Conservation (phyloP, 2,329 filamentous ascomycete species). For the Trichophaea hybrida region DNA sequence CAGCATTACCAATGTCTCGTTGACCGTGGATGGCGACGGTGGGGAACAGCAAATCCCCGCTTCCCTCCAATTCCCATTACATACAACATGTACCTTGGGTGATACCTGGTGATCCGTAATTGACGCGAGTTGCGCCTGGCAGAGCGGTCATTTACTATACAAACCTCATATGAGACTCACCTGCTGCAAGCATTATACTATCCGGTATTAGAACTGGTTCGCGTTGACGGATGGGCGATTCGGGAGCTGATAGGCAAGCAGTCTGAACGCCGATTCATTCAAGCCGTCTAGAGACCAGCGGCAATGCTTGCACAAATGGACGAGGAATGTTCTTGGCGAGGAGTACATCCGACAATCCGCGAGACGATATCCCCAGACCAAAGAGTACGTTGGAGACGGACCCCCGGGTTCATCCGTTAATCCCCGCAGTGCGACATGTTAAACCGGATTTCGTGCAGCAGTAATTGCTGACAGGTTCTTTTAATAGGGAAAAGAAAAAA, state of each 20-base stretch:
- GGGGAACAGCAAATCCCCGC: slow-evolving; percentile 32
- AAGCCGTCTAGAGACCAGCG: slow-evolving; percentile 57
- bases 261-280: slow-evolving; percentile 49
- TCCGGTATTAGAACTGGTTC: slow-evolving; percentile 33
- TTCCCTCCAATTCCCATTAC: neutral
- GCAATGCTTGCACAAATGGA: slow-evolving; percentile 63
- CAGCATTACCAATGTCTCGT: slow-evolving; percentile 57
- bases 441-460: too few species aligned
- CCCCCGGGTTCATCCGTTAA: too few species aligned
- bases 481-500: slow-evolving; percentile 41
- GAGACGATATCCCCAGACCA: slow-evolving; percentile 50
- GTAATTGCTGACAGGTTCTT: too few species aligned
- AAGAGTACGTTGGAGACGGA: slow-evolving; percentile 39
- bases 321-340: slow-evolving; percentile 54
- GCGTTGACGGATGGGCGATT: neutral
- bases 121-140: slow-evolving; percentile 10
- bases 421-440: too few species aligned
- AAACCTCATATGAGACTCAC: slow-evolving; percentile 62
- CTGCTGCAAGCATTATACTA: slow-evolving; percentile 86
- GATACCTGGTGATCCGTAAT: slow-evolving; percentile 8
- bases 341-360: slow-evolving; percentile 50
- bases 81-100: neutral
- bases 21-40: slow-evolving; percentile 65
- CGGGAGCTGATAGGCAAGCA: neutral
- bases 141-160: slow-evolving; percentile 52